Evolutionary conservation across 2,329 filamentous ascomycete species (phyloP), one percentile per base, ranked within the genome.

Genomic region (Lojkania enalia): DNA sequence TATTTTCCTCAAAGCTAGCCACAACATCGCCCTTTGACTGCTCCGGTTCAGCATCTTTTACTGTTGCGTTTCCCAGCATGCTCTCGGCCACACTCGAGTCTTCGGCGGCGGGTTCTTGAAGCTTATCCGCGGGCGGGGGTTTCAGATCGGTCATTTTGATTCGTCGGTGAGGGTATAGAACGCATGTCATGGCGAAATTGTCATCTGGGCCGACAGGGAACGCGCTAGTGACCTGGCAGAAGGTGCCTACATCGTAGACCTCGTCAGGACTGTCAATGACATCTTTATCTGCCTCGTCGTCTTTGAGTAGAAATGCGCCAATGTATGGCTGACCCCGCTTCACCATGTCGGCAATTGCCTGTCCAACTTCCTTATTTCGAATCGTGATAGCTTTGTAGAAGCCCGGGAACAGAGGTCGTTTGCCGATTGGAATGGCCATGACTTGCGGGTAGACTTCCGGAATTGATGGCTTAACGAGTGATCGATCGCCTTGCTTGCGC

Each of bases 331-430:
- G 95, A 0, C 94, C 94, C 40, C 92, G 82, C 78, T 95, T 96
- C 68, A 97, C 89, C 80, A 96, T 94, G 66, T 99, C 95, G 46
- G 91, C 87, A 55, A 99, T 95, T 16, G 94, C 94, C 29, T 85
- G 84, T 12, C 91, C 87, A 25, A 99, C 94, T 58, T 94, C 88
- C 14, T 88, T 88, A 63, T 99, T 90, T 66, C 89, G 86, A 57
- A 99, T 95, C 3, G 92, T 99, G 57, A 99, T 94, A 7, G 94
- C 92, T 73, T 99, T 99, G 77, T 99, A 99, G 72, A 97, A 99
- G 1, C 94, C 94, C 1, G 94, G 94, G 72, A 97, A 99, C 11
- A 99, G 76, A 9, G 94, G 94, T 41, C 94, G 82, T 69, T 95
- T 90, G 20, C 90, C 88, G 61, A 99, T 96, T 5, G 94, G 94